Conservation (phyloP, 495 filamentous ascomycete species). For the Xylaria cubensis region DNA sequence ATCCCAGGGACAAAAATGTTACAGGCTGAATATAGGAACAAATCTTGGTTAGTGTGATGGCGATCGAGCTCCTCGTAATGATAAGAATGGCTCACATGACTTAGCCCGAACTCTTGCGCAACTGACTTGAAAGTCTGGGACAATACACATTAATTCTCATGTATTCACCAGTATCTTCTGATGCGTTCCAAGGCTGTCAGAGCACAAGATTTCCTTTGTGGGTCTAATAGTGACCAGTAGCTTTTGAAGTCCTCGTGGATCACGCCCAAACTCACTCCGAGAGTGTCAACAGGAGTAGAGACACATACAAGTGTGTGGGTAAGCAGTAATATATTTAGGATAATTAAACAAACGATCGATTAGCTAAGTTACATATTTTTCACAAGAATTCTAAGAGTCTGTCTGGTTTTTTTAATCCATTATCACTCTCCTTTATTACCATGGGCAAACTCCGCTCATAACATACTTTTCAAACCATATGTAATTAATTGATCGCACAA, state of each 20-base stretch:
- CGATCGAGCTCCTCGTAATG: constrained; percentile 59
- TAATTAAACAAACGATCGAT: too few relatives aligned
- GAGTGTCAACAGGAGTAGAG: too few relatives aligned
- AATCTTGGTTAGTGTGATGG: constrained; percentile 32
- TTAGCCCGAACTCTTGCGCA: constrained; percentile 46
- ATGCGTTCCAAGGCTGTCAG: background rate
- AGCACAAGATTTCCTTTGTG: background rate
- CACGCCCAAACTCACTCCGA: background rate
- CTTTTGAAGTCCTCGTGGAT: background rate
- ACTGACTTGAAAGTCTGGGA: constrained; percentile 48
- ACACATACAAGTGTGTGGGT: too few relatives aligned
- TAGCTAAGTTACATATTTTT: too few relatives aligned
- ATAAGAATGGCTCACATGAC: constrained; percentile 55
- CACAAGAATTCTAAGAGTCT: too few relatives aligned
- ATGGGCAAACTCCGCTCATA: too few relatives aligned
- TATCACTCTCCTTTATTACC: too few relatives aligned
- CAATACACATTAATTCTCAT: constrained; percentile 38
- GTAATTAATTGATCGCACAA: too few relatives aligned
- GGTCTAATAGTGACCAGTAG: background rate
- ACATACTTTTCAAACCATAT: too few relatives aligned
- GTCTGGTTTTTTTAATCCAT: too few relatives aligned
- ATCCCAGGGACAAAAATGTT: constrained; percentile 58
- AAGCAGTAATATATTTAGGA: too few relatives aligned
- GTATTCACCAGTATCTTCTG: constrained; percentile 51
- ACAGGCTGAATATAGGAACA: background rate